Base-by-base conservation (phyloP, 257 asterid genomes). In the Haberlea rhodopensis region DNA sequence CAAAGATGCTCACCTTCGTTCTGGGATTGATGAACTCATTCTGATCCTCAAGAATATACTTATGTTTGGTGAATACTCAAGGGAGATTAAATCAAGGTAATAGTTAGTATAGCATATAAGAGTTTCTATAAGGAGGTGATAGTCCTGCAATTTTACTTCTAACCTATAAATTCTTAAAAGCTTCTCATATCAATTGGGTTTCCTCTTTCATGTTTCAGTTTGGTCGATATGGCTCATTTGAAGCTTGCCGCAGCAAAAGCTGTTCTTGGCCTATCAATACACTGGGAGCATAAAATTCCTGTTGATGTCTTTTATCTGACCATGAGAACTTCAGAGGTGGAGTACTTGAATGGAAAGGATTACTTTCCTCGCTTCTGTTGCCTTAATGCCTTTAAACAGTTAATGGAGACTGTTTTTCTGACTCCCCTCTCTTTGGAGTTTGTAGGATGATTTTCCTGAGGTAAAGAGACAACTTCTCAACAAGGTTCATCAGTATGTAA, bases 171-270 rank as follows among this genome's bases (percentile, higher is more conserved):
- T 60, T 26, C 65, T 70, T 52, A n/a, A 20, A 24, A 56, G 21
- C 56, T 71, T 67, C 51, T 62, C 60, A 67, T 57, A 63, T 53
- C 68, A 61, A 73, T 49, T 56, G 77, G 74, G 27, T 53, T 68
- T 56, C 60, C 32, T 62, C 67, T 40, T 22, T 59, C 74, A 66
- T 67, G 58, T 78, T 85, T 48, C 91, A 94, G 99, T 72, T 78
- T 70, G 55, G 85, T 86, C 53, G 99, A 94, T 73, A 89, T 62
- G 76, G 97, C 96, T 57, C 97, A 94, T 79, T 48, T 94, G 78
- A 94, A 79, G 82, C 96, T 94, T 71, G 95, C 95, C 76, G 99
- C 99, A 32, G 97, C 95, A 19, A 94, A 94, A 74, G 88, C 99
- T 73, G 77, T 94, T 78, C 97, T 94, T 78, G 97, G 99, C 66